Base-by-base conservation (phyloP, 1,139 yeast species). In the Schizosaccharomyces versatilis region DNA sequence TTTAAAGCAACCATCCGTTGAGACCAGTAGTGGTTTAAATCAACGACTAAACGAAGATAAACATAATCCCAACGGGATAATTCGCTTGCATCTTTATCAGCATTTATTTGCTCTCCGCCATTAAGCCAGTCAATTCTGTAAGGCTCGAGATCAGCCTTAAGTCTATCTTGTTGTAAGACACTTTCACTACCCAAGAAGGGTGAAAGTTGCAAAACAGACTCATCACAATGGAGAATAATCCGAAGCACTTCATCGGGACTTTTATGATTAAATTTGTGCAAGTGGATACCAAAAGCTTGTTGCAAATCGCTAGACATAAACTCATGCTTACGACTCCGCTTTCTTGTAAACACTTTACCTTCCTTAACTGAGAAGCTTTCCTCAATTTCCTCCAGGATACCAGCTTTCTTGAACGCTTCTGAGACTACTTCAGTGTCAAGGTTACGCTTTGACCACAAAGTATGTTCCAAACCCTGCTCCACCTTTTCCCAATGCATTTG, bases 401-500 rank as follows among this genome's bases (percentile, higher is more conserved):
- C 97, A 59, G 76, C 73, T 57, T 78, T 76, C 54, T 77, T 71
- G 53, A 86, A 71, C 54, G 73, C 74, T 54, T 76, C 76, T 0
- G 77, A 73, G 36, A 79, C 67, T 2, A 71, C 57, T 39, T 54
- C 56, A 8, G 59, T 57, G 9, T 72, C 78, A 55, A 68, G 69
- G 52, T 73, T 73, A 38, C 73, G 69, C 44, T 75, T 77, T n/a
- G 73, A 73, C 98, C 98, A 90, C 55, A 90, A 77, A 0, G 97
- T 88, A 51, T 79, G 75, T 51, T 79, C 76, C 51, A 84, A 79
- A 41, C 69, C 64, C 53, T 73, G 72, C 15, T 61, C 63, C 51
- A 90, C 72, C 64, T 78, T 83, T 61, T 88, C 95, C 97, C 97
- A 90, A 65, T 90, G 98, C 73, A 90, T 80, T 64, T 88, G 97